phyloP scores from a whole-genome alignment of 2,329 filamentous ascomycete species.

The Huntiella abstrusa region DNA sequence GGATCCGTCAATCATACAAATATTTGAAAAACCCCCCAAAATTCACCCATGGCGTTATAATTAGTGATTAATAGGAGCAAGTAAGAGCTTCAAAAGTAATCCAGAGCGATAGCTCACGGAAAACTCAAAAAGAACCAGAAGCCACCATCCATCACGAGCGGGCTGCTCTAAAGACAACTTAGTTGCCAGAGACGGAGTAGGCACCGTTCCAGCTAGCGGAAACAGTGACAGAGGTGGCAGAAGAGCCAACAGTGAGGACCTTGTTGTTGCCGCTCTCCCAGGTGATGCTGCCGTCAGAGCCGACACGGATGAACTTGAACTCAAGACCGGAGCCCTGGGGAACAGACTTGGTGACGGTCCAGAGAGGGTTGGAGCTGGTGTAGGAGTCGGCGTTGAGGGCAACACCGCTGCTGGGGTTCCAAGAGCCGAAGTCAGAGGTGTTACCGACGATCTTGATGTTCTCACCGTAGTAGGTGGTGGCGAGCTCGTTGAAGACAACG shows the following conservation, averaged over 20 bases:
- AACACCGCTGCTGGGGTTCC: constrained; percentile 36
- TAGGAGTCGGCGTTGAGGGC: constrained; percentile 40
- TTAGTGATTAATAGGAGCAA: neutral
- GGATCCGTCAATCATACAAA: neutral
- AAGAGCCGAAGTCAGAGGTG: constrained; percentile 38
- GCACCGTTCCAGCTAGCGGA: constrained; percentile 19
- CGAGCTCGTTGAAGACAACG: constrained; percentile 43
- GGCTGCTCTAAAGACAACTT: neutral
- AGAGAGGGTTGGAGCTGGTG: constrained; percentile 38
- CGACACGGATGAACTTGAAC: constrained; percentile 52
- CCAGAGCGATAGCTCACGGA: no score
- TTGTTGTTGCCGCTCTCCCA: constrained; percentile 48
- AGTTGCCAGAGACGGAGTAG: constrained; percentile 4
- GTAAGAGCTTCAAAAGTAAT: neutral
- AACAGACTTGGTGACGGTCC: constrained; percentile 37
- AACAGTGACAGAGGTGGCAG: constrained; percentile 15
- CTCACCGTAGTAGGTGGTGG: constrained; percentile 40
- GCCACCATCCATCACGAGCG: no score
- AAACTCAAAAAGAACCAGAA: no score
- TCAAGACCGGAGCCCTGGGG: constrained; percentile 34
- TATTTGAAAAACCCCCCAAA: neutral
- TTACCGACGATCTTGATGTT: constrained; percentile 47
- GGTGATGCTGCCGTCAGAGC: constrained; percentile 30
- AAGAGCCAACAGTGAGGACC: constrained; percentile 19
- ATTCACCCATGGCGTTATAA: neutral